A percentile compares a stretch with the other conserved stretches of the same genome.
These are phyloP conservation scores for Colletotrichum tropicale DNA, from an alignment of 2,329 filamentous ascomycete species.

Conservation along the genomic window DNA sequence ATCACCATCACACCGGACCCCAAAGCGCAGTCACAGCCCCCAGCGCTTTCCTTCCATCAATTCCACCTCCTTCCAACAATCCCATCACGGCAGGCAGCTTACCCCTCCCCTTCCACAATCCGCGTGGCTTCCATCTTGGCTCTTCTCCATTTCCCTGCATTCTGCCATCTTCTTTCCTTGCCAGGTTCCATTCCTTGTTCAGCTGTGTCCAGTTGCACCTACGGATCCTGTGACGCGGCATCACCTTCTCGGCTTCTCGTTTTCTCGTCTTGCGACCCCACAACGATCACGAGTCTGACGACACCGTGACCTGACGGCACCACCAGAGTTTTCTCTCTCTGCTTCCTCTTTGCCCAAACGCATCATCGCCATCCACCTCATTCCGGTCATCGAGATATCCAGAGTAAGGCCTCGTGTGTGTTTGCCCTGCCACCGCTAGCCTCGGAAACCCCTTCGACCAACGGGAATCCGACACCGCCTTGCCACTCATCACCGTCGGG, in stretches of 20 bases:
- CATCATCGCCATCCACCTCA: neutral
- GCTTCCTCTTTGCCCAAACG: conserved; percentile 5
- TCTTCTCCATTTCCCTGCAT: conserved; percentile 1
- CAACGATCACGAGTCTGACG: conserved; percentile 8
- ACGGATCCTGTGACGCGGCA: neutral
- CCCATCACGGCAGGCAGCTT: neutral
- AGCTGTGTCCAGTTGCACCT: neutral
- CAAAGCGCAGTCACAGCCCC: neutral
- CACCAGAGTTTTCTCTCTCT: neutral
- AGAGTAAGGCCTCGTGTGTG: neutral
- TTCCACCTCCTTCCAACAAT: neutral
- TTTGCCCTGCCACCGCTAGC: neutral
- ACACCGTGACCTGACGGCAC: neutral
- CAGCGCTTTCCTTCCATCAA: neutral
- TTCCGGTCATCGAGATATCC: neutral
- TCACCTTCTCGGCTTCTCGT: neutral
- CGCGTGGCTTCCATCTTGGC: neutral
- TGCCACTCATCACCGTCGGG: conserved; percentile 3
- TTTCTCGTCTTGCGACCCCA: neutral
- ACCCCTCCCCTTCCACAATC: neutral
- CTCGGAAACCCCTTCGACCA: neutral
- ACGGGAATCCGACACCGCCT: neutral
- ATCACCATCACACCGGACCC: neutral
- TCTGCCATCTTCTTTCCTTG: neutral
- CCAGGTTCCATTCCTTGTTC: neutral